Percentiles rank a stretch among this genome's conserved stretches.
phyloP scores from a whole-genome alignment of 352 stramenopile genomes.

The Globisporangium spiculum region DNA sequence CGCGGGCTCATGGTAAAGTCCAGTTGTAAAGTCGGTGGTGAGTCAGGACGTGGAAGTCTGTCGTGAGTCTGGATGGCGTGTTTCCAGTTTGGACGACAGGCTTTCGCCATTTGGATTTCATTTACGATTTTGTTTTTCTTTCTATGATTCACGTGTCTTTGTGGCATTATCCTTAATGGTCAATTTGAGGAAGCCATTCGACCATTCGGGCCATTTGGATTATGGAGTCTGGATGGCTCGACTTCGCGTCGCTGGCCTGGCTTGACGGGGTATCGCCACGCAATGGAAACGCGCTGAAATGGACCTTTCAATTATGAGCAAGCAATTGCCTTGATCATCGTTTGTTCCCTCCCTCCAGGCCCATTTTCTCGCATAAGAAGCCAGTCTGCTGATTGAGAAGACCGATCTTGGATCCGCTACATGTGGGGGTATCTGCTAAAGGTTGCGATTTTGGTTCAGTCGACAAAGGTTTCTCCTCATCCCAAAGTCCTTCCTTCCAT shows the following conservation, averaged over 20 bases:
- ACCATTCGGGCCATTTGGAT: no score
- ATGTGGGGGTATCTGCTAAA: no score
- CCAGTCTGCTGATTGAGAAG: background rate
- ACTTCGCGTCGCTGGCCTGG: no score
- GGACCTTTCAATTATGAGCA: background rate
- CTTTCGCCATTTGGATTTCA: background rate
- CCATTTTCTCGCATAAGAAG: background rate
- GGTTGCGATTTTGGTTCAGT: background rate
- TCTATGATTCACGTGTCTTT: background rate
- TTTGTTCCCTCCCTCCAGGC: background rate
- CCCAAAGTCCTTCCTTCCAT: background rate
- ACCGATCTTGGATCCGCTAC: background rate
- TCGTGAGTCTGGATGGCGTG: background rate
- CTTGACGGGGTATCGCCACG: no score
- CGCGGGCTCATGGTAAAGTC: background rate
- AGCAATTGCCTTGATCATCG: no score
- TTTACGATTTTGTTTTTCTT: background rate
- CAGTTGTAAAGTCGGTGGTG: background rate
- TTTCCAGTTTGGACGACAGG: background rate
- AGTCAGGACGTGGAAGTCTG: background rate
- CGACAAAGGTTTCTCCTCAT: background rate
- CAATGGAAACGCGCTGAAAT: background rate
- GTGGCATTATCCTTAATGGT: background rate
- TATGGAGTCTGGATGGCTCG: no score
- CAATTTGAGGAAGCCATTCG: no score